phyloP scores from a whole-genome alignment of 1,139 yeast species.

The Diutina pseudorugosa region DNA sequence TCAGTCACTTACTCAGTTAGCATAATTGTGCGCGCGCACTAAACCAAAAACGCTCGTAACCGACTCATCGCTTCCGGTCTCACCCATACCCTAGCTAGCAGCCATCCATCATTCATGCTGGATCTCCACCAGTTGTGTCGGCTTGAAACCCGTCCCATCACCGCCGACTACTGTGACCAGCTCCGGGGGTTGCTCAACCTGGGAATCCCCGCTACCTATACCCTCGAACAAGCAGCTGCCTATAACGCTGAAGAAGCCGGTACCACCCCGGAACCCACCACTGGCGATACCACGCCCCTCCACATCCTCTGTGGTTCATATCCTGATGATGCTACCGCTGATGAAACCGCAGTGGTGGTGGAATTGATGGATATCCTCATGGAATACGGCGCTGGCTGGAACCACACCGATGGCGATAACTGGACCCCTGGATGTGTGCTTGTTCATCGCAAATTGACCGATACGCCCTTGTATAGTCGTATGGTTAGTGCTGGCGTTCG shows the following conservation, averaged over 20 bases:
- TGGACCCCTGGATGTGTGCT: slow-evolving; percentile 72
- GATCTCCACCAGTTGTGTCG: slow-evolving; percentile 60
- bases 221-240: slow-evolving; percentile 62
- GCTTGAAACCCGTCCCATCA: slow-evolving; percentile 45
- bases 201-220: slow-evolving; percentile 76
- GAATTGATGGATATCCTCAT: slow-evolving; percentile 54
- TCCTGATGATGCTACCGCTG: slow-evolving; percentile 30
- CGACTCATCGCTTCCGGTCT: neutral
- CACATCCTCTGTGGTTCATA: slow-evolving; percentile 49
- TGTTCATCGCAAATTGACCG: slow-evolving; percentile 35
- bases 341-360: slow-evolving; percentile 35
- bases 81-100: no score
- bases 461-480: slow-evolving; percentile 32
- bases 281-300: slow-evolving; percentile 64
- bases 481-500: slow-evolving; percentile 83
- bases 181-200: slow-evolving; percentile 35
- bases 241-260: slow-evolving; percentile 33
- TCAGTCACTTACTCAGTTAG: no score
- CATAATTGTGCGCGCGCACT: no score
- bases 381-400: slow-evolving; percentile 91
- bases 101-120: slow-evolving; percentile 37
- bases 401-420: slow-evolving; percentile 48
- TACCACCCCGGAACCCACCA: slow-evolving; percentile 5
- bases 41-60: neutral
- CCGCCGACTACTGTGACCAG: slow-evolving; percentile 27